Conservation (phyloP, 2,329 filamentous ascomycete genomes). For the Gaeumannomyces sp. region DNA sequence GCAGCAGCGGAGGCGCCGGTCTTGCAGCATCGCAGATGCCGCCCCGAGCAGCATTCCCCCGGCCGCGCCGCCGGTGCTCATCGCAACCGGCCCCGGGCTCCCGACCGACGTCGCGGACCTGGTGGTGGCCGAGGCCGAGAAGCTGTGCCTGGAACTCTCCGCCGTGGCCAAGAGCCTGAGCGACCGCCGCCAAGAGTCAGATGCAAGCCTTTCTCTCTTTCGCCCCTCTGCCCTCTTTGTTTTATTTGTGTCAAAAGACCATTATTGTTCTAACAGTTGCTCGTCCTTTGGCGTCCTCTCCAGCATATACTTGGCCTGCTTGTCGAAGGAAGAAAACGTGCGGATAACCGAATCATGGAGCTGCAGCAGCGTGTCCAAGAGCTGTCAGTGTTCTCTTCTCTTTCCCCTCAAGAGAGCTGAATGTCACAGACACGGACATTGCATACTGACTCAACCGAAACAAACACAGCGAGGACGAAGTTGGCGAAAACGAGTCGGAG, state of each 20-base stretch:
- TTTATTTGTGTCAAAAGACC: neutral
- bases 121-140: conserved; percentile 28
- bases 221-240: conserved; percentile 9
- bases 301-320: conserved; percentile 58
- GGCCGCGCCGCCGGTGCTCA: too few species aligned
- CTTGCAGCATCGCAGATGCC: neutral
- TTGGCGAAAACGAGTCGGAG: conserved; percentile 52
- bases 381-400: conserved; percentile 37
- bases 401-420: neutral
- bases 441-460: too few species aligned
- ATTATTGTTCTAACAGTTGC: neutral
- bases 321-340: conserved; percentile 49
- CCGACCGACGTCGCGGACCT: neutral
- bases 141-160: conserved; percentile 44
- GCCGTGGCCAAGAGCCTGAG: conserved; percentile 44
- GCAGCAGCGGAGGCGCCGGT: neutral
- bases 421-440: neutral
- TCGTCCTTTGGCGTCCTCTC: neutral
- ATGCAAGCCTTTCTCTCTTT: conserved; percentile 33
- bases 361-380: conserved; percentile 53
- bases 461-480: conserved; percentile 43
- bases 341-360: conserved; percentile 52
- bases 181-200: conserved; percentile 52
- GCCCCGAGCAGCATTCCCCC: neutral
- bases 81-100: too few species aligned